Conservation (phyloP, 2,329 filamentous ascomycete species). For the Tolypocladium album region DNA sequence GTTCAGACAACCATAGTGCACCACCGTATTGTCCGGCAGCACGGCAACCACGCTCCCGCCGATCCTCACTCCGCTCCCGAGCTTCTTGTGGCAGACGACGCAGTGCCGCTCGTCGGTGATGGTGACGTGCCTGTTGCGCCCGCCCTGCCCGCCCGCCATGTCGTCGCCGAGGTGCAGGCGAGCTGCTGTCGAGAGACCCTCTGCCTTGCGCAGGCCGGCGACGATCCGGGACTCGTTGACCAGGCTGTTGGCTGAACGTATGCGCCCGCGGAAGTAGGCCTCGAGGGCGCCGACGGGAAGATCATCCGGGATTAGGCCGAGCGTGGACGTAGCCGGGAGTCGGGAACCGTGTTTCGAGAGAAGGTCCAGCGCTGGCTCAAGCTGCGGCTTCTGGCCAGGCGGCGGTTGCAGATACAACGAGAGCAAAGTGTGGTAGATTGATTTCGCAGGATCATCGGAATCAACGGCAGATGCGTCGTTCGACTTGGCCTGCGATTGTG, state of each 20-base stretch:
- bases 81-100: conserved; percentile 82
- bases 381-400: conserved; percentile 58
- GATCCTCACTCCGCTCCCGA: conserved; percentile 75
- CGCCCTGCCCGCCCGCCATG: conserved; percentile 36
- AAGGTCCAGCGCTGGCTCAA: conserved; percentile 71
- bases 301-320: conserved; percentile 73
- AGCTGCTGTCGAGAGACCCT: conserved; percentile 68
- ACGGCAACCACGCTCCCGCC: conserved; percentile 88
- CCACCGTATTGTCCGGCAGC: conserved; percentile 69
- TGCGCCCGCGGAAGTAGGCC: conserved; percentile 84
- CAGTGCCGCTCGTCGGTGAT: conserved; percentile 85
- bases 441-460: conserved; percentile 47
- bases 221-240: conserved; percentile 74
- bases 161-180: conserved; percentile 63
- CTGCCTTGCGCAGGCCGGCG: conserved; percentile 63
- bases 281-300: conserved; percentile 72
- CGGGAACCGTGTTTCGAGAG: conserved; percentile 90
- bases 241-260: conserved; percentile 72
- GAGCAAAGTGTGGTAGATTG: conserved; percentile 86
- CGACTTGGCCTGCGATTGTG: conserved; percentile 22
- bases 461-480: conserved; percentile 20
- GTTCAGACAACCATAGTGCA: conserved; percentile 70
- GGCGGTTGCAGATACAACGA: conserved; percentile 82
- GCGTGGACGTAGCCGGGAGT: conserved; percentile 74
- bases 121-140: conserved; percentile 56